phyloP scores from a whole-genome alignment of 257 asterid species.

The Nicotiana sylvestris region DNA sequence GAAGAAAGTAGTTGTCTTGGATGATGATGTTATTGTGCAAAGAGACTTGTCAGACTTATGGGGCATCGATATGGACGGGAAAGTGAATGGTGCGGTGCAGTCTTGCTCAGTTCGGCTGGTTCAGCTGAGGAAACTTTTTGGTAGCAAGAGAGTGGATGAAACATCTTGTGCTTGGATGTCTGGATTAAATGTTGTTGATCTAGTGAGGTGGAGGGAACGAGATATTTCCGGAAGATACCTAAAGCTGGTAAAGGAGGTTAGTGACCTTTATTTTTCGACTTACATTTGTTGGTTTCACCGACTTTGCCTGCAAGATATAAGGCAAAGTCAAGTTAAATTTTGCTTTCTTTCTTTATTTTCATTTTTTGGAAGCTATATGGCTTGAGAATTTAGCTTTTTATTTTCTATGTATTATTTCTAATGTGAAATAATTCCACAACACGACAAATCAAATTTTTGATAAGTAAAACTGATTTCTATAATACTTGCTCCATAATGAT shows the following conservation, averaged over 20 bases:
- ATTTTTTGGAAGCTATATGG: not conserved
- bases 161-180: conserved; percentile 89
- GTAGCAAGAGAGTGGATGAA: conserved; percentile 38
- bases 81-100: conserved; percentile 78
- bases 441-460: not conserved
- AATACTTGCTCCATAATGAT: not conserved
- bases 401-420: not conserved
- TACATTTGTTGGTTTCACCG: not conserved
- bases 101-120: conserved; percentile 61
- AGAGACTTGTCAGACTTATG: conserved; percentile 84
- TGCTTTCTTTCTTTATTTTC: not conserved
- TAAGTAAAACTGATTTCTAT: not conserved
- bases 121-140: conserved; percentile 54
- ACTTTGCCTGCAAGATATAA: conserved; percentile 7
- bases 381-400: not conserved
- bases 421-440: not conserved
- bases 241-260: conserved; percentile 67
- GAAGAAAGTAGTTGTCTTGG: conserved; percentile 81
- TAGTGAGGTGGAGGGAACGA: conserved; percentile 69
- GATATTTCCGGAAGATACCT: conserved; percentile 56
- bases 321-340: not conserved
- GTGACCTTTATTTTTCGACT: conserved; percentile 27
- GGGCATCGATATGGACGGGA: conserved; percentile 84
- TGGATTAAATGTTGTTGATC: conserved; percentile 75
- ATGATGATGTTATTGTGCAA: conserved; percentile 86